Conservation (phyloP, 805 yeast genomes). For the Metschnikowia orientalis region DNA sequence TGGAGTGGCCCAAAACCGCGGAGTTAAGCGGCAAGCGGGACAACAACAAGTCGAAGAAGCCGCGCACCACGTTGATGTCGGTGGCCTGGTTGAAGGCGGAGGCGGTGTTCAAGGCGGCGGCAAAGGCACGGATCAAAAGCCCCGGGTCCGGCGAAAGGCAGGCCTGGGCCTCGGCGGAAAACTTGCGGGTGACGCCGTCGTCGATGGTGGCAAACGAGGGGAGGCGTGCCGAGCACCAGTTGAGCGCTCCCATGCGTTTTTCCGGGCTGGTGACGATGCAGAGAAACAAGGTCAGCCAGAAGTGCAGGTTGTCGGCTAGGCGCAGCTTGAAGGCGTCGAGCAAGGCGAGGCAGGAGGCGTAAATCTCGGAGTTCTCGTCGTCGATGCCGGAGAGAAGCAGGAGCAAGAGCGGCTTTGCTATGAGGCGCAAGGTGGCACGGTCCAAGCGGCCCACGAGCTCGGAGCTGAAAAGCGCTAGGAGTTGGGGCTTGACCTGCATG, state of each 20-base stretch:
- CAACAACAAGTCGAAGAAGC: constrained; percentile 77
- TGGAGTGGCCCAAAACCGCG: constrained; percentile 45
- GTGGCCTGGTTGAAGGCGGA: constrained; percentile 33
- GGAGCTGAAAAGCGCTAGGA: constrained; percentile 57
- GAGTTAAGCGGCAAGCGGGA: constrained; percentile 64
- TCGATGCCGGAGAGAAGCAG: constrained; percentile 85
- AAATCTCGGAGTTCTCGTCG: constrained; percentile 86
- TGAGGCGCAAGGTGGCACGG: constrained; percentile 40
- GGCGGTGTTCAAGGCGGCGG: constrained; percentile 52
- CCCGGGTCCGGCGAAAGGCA: constrained; percentile 78
- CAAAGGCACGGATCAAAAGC: constrained; percentile 66
- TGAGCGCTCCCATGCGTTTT: constrained; percentile 75
- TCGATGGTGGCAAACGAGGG: constrained; percentile 53
- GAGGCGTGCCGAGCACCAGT: constrained; percentile 63
- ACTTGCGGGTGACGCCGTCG: constrained; percentile 6
- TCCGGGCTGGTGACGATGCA: constrained; percentile 77
- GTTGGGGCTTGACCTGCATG: constrained; percentile 77
- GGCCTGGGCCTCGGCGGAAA: constrained; percentile 38
- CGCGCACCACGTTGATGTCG: constrained; percentile 73
- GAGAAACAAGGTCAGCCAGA: constrained; percentile 81
- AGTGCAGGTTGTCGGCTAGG: constrained; percentile 62
- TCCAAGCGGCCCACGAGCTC: constrained; percentile 42
- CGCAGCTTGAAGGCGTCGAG: constrained; percentile 56
- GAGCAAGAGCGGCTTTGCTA: constrained; percentile 67
- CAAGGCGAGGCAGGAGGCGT: constrained; percentile 53